Base-by-base conservation (phyloP, 495 filamentous ascomycete genomes). In the Xylaria bambusicola region DNA sequence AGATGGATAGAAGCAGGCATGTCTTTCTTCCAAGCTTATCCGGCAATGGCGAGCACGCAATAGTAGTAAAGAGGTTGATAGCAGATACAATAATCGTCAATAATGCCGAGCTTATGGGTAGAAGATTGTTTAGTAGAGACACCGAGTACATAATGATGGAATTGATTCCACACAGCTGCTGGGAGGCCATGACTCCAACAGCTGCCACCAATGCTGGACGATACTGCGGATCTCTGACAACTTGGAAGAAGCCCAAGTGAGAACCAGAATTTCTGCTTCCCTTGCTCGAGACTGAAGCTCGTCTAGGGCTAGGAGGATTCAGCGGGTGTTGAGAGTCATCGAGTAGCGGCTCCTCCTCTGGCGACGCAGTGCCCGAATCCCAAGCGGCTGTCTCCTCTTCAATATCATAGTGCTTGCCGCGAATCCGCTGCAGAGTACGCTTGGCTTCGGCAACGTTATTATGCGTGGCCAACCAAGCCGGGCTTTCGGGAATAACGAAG, bases 101-200 rank as follows among this genome's bases (percentile, higher is more conserved):
- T 5, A 91, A 71, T 0, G 87, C 88, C 0, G 92, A 91, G 29
- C 82, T 88, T 23, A 87, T 85, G 7, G 89, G 88, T 0, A 98
- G 75, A 9, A 97, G 83, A 44, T 80, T 83, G 35, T 86, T 82
- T 35, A 98, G 80, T 2, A 98, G 84, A 3, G 89, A 90, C 2
- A 98, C 94, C 7, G 91, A 94, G 73, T 98, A 98, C 92, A 98
- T 97, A 71, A 98, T 87, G 64, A 98, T 92, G 55, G 89, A 92
- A 79, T 98, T 98, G 75, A 98, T 92, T 26, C 93, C 93, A 29
- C 85, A 88, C 21, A 98, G 79, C 68, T 98, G 94, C 66, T 98
- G 94, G 8, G 90, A 87, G 35, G 93, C 75, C 95, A 98, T 98
- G 62, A 97, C 86, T 3, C 86, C 91, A 18, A 93, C 83, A 13